These are phyloP conservation scores for Salix purpurea DNA, from an alignment of 345 rosid genomes.

Conservation along the genomic window DNA sequence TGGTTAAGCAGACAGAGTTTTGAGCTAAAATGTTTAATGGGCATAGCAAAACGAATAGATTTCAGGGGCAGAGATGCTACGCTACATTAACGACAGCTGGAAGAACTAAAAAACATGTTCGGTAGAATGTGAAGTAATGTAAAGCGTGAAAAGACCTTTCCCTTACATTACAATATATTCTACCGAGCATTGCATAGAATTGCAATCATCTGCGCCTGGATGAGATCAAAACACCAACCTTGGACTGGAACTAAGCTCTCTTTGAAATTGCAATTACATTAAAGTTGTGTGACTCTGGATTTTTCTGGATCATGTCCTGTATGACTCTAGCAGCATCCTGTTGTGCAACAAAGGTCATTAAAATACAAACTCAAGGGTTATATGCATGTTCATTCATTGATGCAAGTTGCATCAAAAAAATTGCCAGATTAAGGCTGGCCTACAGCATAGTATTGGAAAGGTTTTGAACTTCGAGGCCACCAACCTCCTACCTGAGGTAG, in stretches of 20 bases:
- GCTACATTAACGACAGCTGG: not conserved
- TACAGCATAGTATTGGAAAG: not conserved
- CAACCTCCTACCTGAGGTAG: not conserved
- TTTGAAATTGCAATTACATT: constrained; percentile 64
- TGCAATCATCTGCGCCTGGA: not conserved
- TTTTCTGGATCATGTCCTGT: constrained; percentile 65
- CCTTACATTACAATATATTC: no score
- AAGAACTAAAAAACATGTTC: not conserved
- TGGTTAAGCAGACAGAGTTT: no score
- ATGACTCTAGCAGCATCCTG: constrained; percentile 86
- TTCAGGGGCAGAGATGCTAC: not conserved
- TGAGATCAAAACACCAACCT: not conserved
- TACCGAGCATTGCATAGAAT: no score
- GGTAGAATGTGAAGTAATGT: no score
- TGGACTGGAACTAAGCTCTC: constrained; percentile 14
- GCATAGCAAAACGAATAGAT: no score
- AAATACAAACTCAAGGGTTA: not conserved
- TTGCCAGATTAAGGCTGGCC: no score
- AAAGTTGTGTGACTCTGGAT: constrained; percentile 72
- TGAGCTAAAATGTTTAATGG: no score
- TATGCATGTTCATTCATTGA: not conserved
- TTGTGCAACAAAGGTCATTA: constrained; percentile 1
- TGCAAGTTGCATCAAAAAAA: no score
- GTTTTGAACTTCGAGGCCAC: not conserved
- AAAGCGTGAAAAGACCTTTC: no score